Evolutionary conservation across 371 early-diverging fungal genomes (phyloP).

Genomic region (Mortierella sp.): DNA sequence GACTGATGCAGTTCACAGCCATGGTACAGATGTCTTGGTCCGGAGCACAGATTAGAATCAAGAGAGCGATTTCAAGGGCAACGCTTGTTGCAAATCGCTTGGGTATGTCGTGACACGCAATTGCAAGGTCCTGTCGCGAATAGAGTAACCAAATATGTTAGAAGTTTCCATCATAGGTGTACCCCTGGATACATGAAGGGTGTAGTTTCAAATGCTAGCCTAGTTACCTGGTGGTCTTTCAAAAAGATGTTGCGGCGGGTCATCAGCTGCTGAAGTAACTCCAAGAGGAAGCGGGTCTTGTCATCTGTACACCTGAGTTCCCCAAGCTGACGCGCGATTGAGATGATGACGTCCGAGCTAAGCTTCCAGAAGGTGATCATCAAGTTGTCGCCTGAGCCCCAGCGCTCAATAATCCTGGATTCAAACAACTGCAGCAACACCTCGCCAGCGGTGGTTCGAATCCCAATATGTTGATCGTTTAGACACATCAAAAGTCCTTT

Average conservation of each 20-base stretch:
- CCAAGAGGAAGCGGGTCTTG: conserved; percentile 62
- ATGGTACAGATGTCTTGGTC: conserved; percentile 78
- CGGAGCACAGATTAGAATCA: conserved; percentile 80
- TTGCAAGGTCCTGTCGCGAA: conserved; percentile 54
- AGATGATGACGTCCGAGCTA: conserved; percentile 65
- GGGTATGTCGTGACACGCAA: conserved; percentile 64
- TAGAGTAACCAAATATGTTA: not conserved
- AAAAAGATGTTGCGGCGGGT: conserved; percentile 73
- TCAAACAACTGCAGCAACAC: conserved; percentile 73
- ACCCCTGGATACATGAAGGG: too few relatives aligned
- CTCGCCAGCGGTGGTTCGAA: conserved; percentile 78
- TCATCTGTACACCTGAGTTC: conserved; percentile 67
- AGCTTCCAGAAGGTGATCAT: conserved; percentile 79
- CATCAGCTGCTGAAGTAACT: conserved; percentile 70
- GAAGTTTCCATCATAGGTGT: too few relatives aligned
- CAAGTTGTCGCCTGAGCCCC: conserved; percentile 67
- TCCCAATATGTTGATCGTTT: conserved; percentile 65
- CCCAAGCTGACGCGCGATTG: conserved; percentile 62
- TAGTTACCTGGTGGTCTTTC: conserved; percentile 57
- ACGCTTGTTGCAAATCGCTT: conserved; percentile 79
- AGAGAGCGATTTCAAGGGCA: conserved; percentile 80
- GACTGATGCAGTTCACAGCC: conserved; percentile 71
- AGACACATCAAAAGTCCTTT: conserved; percentile 77
- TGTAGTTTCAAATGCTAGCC: too few relatives aligned
- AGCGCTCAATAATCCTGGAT: conserved; percentile 66